These are phyloP conservation scores for Boehmeria nivea DNA, from an alignment of 306 rosid genomes.

Conservation along the genomic window DNA sequence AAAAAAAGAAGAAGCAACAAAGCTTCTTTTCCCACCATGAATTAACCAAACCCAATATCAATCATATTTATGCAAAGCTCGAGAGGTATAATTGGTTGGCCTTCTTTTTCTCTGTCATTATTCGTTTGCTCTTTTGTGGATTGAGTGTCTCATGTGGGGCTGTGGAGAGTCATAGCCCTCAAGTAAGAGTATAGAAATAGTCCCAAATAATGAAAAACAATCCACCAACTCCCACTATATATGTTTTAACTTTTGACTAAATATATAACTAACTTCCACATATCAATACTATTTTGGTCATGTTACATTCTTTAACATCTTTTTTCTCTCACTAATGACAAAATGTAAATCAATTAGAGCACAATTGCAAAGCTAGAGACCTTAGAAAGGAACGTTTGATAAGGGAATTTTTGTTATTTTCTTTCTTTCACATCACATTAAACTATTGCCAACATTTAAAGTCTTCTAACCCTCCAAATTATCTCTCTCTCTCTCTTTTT, in stretches of 20 bases:
- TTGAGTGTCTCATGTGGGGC: slow-evolving; percentile 24
- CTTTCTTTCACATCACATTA: no score
- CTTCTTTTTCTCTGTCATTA: slow-evolving; percentile 47
- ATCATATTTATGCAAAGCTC: slow-evolving; percentile 5
- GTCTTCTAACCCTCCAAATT: no score
- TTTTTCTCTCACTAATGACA: no score
- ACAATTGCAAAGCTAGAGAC: no score
- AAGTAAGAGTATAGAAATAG: slow-evolving; percentile 8
- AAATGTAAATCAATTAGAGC: no score
- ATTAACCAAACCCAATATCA: slow-evolving; percentile 3
- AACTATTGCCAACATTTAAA: no score
- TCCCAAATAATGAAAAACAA: slow-evolving; percentile 27
- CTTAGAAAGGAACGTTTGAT: no score
- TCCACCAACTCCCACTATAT: slow-evolving; percentile 62
- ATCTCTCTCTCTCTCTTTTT: no score
- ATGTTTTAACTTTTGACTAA: slow-evolving; percentile 37
- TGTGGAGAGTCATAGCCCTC: slow-evolving; percentile 23
- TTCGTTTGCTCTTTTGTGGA: slow-evolving; percentile 44
- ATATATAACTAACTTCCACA: no score
- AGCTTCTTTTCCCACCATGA: background rate
- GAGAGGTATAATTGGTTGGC: slow-evolving; percentile 28
- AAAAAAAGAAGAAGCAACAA: background rate
- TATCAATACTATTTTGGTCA: no score
- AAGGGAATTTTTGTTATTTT: no score
- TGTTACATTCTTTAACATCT: no score